phyloP scores from a whole-genome alignment of 129 eudicot species.

The Glebionis coronaria region DNA sequence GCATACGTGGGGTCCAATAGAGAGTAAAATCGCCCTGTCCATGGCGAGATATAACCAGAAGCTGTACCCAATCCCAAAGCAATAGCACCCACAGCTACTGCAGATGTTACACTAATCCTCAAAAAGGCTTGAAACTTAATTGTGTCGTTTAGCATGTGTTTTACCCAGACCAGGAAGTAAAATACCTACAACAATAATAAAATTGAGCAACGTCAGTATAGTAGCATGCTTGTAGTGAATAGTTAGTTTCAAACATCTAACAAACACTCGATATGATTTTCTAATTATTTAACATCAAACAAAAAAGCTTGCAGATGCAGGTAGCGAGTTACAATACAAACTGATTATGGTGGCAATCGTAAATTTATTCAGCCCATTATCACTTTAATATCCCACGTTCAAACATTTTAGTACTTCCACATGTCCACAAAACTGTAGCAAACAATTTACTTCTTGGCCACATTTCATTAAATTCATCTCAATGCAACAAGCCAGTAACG shows the following conservation, averaged over 20 bases:
- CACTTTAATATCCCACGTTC: no score
- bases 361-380: no score
- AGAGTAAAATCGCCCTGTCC: constrained; percentile 99
- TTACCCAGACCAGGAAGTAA: constrained; percentile 81
- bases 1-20: constrained; percentile 95
- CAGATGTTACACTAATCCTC: constrained; percentile 76
- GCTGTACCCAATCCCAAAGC: constrained; percentile 94
- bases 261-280: background rate
- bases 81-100: constrained; percentile 66
- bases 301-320: background rate
- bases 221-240: constrained; percentile 5
- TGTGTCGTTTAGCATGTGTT: constrained; percentile 62
- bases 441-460: background rate
- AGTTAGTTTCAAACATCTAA: background rate
- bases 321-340: background rate
- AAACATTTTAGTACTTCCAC: background rate
- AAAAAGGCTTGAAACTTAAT: constrained; percentile 75
- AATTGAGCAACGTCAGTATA: background rate
- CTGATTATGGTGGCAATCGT: background rate
- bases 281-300: background rate
- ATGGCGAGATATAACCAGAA: constrained; percentile 92
- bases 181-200: constrained; percentile 53
- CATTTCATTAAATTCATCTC: background rate
- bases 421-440: background rate
- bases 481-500: background rate